Conservation (phyloP, 176 grass and related monocot genomes). For the Echinochloa phyllopogon region DNA sequence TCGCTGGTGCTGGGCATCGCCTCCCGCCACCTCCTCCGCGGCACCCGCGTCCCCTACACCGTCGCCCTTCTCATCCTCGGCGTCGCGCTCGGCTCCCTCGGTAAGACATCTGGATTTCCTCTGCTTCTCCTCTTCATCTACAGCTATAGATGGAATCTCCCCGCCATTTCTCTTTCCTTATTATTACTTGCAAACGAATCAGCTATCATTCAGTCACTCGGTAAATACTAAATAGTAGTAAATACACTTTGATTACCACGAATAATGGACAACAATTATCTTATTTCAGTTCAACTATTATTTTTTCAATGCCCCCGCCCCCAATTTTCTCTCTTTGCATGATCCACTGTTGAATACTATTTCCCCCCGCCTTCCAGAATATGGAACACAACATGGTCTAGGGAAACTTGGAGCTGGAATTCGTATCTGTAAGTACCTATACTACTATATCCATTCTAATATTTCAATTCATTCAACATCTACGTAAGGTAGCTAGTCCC, state of each 20-base stretch:
- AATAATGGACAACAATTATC: not conserved
- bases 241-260: no score
- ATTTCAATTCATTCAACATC: not conserved
- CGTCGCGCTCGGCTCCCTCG: conserved; percentile 74
- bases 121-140: not conserved
- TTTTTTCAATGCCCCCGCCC: not conserved
- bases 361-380: conserved; percentile 54
- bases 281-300: no score
- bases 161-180: not conserved
- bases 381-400: conserved; percentile 69
- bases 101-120: not conserved
- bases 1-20: conserved; percentile 90
- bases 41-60: conserved; percentile 94
- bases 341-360: not conserved
- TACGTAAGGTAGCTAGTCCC: conserved; percentile 14
- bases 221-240: no score
- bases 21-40: conserved; percentile 84
- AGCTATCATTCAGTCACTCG: not conserved
- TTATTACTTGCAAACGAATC: no score
- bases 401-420: conserved; percentile 90
- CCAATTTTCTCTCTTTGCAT: not conserved
- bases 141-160: not conserved
- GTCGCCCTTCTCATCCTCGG: conserved; percentile 90
- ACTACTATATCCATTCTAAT: not conserved
- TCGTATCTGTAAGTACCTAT: conserved; percentile 76